Percentiles rank a stretch among this genome's conserved stretches.
These are phyloP conservation scores for Verticillium longisporum DNA, from an alignment of 2,329 filamentous ascomycete species.

Conservation along the genomic window DNA sequence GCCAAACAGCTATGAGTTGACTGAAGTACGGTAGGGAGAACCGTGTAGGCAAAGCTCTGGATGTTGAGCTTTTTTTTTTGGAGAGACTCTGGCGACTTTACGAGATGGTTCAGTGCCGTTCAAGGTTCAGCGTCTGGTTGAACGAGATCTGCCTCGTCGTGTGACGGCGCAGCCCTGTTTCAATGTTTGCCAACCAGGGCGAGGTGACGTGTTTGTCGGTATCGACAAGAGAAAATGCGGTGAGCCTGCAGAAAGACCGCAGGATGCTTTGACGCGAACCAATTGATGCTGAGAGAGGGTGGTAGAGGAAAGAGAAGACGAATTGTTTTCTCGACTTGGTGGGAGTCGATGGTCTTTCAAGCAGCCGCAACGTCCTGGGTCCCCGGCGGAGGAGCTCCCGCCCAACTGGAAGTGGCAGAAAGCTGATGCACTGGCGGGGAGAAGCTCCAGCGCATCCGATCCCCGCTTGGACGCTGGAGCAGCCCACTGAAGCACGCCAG, in stretches of 20 bases:
- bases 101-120: background rate
- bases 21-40: too few relatives aligned
- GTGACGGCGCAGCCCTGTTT: background rate
- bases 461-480: conserved; percentile 4
- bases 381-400: background rate
- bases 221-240: background rate
- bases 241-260: background rate
- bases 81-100: background rate
- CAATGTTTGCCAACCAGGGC: background rate
- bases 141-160: background rate
- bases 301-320: background rate
- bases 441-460: background rate
- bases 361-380: background rate
- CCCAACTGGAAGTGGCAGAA: background rate
- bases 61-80: too few relatives aligned
- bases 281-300: background rate
- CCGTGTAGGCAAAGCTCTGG: too few relatives aligned
- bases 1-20: too few relatives aligned
- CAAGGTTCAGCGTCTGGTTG: background rate
- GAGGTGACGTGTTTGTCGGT: background rate
- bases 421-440: conserved; percentile 7
- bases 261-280: background rate
- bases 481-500: background rate
- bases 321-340: background rate
- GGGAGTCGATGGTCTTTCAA: background rate